Base-by-base conservation (phyloP, 2,329 filamentous ascomycete species). In the Aspergillus sp. region DNA sequence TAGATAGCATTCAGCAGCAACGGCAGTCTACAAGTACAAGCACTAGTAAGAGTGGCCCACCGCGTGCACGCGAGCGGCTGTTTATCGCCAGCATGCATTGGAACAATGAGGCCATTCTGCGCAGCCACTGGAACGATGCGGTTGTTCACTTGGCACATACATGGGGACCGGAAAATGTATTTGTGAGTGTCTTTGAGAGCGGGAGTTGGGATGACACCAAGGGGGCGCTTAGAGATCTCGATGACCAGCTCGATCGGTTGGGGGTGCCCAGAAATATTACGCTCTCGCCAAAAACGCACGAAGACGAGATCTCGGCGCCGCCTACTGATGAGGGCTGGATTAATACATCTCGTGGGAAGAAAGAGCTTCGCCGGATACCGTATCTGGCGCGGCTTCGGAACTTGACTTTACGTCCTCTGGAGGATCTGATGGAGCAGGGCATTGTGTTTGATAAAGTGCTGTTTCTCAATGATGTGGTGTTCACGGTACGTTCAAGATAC, bases 61-160 rank as follows among this genome's bases (percentile, higher is more conserved):
- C 19, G 2, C 19, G 19, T 19, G 19, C 19, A 19, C 19, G 19
- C 7, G 57, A 64, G 44, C 57, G 62, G 3, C 75, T 88, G 51
- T 88, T 80, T 66, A 85, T 88, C 50, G 79, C 82, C 4, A 79
- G 78, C 50, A 79, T 83, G 59, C 82, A 85, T 58, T 86, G 82
- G 74, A 86, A 85, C 57, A 79, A 79, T 52, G 83, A 77, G 49
- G 60, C 62, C 1, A 69, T 86, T 27, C 71, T 88, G 2, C 73
- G 77, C 5, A 69, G 70, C 4, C 75, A 82, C 55, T 88, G 84
- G 83, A 81, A 75, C 51, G 64, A 73, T 4, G 80, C 80, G 0
- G 68, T 88, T 2, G 48, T 83, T 5, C 68, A 75, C 2, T 67
- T 88, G 19, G 73, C 77, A 4, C 67, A 74, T 41, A 67, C 71